phyloP scores from a whole-genome alignment of 345 rosid genomes.

The Salix caprea region DNA sequence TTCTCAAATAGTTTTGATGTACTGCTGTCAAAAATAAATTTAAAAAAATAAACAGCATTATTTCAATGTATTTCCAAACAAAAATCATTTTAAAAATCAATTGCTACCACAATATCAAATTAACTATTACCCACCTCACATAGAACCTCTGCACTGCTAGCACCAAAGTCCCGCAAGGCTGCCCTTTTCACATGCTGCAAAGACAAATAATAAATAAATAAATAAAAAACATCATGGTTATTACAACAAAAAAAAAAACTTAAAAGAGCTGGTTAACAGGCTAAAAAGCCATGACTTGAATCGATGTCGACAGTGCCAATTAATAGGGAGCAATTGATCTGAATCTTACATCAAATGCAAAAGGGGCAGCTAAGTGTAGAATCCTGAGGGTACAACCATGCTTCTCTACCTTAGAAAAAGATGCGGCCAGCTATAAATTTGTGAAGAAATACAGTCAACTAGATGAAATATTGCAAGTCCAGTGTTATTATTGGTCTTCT shows the following conservation, averaged over 20 bases:
- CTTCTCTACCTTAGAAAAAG: neutral
- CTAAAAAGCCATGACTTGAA: neutral
- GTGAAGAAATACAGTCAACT: no score
- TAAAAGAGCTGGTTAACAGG: neutral
- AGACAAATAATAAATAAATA: constrained; percentile 6
- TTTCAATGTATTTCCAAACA: no score
- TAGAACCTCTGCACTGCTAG: constrained; percentile 79
- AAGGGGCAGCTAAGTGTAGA: neutral
- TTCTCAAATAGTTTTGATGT: no score
- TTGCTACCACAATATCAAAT: neutral
- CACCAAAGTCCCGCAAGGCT: constrained; percentile 68
- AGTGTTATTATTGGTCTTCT: no score
- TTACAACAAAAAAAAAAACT: neutral
- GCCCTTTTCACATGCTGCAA: constrained; percentile 71
- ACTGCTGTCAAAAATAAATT: no score
- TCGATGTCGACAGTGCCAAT: neutral
- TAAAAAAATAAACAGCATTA: no score
- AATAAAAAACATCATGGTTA: neutral
- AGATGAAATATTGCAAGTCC: no score
- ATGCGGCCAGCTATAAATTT: neutral
- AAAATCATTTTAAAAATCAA: no score
- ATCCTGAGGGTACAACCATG: neutral
- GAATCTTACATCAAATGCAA: neutral
- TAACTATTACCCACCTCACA: constrained; percentile 53
- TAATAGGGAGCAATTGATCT: neutral